Percentiles rank a stretch among this genome's conserved stretches.
Conservation (phyloP, 139 green algal genomes). For the Chlamydomonas sphaeroides region DNA sequence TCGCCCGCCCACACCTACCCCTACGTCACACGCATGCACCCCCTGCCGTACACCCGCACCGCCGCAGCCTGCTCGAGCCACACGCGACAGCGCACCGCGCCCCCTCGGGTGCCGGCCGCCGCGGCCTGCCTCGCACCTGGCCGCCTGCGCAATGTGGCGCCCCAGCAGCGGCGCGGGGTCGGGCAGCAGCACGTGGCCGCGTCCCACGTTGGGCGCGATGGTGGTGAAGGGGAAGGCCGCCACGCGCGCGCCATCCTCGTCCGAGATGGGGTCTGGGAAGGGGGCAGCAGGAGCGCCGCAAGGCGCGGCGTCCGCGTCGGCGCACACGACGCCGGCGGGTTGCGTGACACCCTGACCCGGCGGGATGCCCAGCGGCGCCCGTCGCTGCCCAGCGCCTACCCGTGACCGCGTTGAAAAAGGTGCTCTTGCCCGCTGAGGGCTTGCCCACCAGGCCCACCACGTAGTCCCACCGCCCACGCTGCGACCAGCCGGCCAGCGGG, state of each 20-base stretch:
- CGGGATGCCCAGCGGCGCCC: too few species aligned
- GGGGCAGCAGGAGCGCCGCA: neutral
- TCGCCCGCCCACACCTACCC: too few species aligned
- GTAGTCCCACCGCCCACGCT: constrained; percentile 54
- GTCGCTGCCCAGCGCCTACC: neutral
- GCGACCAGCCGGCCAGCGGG: constrained; percentile 3
- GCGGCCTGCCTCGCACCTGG: too few species aligned
- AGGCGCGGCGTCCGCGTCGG: too few species aligned
- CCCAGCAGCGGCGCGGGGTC: constrained; percentile 52
- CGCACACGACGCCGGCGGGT: too few species aligned
- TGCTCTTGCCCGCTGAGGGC: constrained; percentile 43
- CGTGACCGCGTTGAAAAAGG: constrained; percentile 65
- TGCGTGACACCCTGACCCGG: too few species aligned
- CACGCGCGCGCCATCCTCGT: constrained; percentile 54
- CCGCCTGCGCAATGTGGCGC: too few species aligned
- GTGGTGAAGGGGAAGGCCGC: constrained; percentile 70
- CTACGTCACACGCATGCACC: too few species aligned
- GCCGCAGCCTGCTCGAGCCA: too few species aligned
- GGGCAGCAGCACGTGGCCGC: constrained; percentile 48
- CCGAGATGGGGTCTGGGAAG: constrained; percentile 40
- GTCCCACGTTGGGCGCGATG: constrained; percentile 60
- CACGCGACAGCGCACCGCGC: too few species aligned
- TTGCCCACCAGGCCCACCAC: constrained; percentile 60
- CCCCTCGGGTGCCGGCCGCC: too few species aligned
- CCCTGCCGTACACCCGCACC: too few species aligned